Evolutionary conservation across 768 basidiomycete species (phyloP).

Genomic region (Mycena floridula): DNA sequence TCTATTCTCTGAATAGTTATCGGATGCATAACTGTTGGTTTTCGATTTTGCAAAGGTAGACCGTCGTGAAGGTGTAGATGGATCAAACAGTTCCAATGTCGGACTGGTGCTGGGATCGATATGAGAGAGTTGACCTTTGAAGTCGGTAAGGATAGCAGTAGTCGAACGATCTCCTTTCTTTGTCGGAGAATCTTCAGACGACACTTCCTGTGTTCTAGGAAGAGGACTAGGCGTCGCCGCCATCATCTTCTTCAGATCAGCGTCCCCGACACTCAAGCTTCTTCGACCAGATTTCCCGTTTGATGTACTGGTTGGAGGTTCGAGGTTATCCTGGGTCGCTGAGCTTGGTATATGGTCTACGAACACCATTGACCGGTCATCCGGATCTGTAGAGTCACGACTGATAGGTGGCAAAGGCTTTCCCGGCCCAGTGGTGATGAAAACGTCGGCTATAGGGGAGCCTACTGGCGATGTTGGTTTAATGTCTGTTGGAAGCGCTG

Average conservation of each 20-base stretch:
- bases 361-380: conserved; percentile 53
- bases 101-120: conserved; percentile 50
- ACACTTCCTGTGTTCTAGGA: conserved; percentile 4
- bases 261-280: conserved; percentile 70
- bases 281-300: conserved; percentile 43
- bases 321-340: conserved; percentile 21
- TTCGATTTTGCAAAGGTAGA: conserved; percentile 27
- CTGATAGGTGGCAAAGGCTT: conserved; percentile 66
- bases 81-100: conserved; percentile 59
- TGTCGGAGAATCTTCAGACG: background rate
- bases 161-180: conserved; percentile 23
- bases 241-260: conserved; percentile 44
- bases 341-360: conserved; percentile 41
- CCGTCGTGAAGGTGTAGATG: conserved; percentile 50
- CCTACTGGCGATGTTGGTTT: conserved; percentile 29
- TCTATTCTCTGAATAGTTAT: conserved; percentile 8
- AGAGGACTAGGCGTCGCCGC: conserved; percentile 19
- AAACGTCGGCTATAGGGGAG: conserved; percentile 49
- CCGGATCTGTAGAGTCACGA: conserved; percentile 29
- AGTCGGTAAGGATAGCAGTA: conserved; percentile 62
- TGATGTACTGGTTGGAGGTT: conserved; percentile 18
- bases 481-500: conserved; percentile 41
- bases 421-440: conserved; percentile 25
- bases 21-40: conserved; percentile 22
- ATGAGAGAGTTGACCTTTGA: conserved; percentile 66